Evolutionary conservation across 441 rosid genomes (phyloP), one percentile per base, ranked within the genome.

Genomic region (Isatis lusitanica): DNA sequence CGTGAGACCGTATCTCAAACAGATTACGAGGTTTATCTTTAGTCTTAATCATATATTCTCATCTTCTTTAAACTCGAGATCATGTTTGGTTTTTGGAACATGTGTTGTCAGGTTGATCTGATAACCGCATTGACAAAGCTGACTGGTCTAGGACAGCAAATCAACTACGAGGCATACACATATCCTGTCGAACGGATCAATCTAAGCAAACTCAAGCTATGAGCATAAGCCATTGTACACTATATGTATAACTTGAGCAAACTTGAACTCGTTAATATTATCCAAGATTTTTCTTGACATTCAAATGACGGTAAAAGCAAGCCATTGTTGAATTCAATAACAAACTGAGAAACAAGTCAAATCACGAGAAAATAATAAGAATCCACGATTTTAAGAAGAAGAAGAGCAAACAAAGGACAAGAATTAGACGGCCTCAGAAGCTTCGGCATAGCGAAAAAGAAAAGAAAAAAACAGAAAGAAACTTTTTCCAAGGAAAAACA

Each of bases 1-100:
- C 85, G 94, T 55, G 98, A 93, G 75, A 93, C 97, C 1, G 96
- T 93, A 47, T 93, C 97, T 18, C 85, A 86, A 71, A 93, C 97
- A 2, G 97, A 91, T 83, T 93, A 93, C 40, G 93, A 93, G 97
- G 98, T 91, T 55, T 44, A 84, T 56, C 57, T 66, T 3, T 13
- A 43, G 48, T 0, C 0, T 58, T 58, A 0, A 15, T 1, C 12
- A 7, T 55, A 7, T 1, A 5, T 3, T 15, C 5, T 26, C 1
- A 7, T 10, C 17, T 12, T n/a, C 24, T 38, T 26, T 4, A 4
- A 28, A 4, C 59, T 52, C 43, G 1, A 46, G 2, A 24, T 71
- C 2, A 50, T 17, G 3, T 47, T 39, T 44, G 51, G 1, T 36
- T 43, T 43, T 15, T 0, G 5, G n/a, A 35, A 59, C 69, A 70